phyloP scores from a whole-genome alignment of 495 filamentous ascomycete genomes.

The Saxophila tyrrhenica region DNA sequence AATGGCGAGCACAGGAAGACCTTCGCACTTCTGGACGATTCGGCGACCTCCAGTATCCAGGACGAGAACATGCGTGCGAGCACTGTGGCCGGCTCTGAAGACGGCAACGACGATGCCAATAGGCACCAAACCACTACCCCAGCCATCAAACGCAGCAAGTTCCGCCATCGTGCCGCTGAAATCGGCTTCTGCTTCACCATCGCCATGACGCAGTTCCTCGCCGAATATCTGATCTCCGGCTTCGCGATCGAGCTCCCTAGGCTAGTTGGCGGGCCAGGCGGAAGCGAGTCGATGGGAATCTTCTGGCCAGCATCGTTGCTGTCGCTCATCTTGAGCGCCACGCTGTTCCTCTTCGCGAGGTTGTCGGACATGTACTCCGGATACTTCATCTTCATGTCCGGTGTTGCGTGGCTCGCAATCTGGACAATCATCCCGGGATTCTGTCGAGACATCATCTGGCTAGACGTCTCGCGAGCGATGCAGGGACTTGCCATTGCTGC shows the following conservation, averaged over 20 bases:
- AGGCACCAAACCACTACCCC: neutral
- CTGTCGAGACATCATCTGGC: constrained; percentile 20
- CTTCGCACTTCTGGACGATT: neutral
- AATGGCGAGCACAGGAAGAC: neutral
- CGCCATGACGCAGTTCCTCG: constrained; percentile 15
- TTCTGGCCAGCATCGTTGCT: constrained; percentile 71
- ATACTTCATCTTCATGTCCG: constrained; percentile 55
- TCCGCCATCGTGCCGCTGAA: constrained; percentile 6
- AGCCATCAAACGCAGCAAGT: neutral
- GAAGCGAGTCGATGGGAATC: neutral
- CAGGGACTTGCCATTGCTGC: constrained; percentile 72
- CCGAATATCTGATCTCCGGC: constrained; percentile 77
- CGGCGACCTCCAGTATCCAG: neutral
- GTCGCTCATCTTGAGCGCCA: constrained; percentile 60
- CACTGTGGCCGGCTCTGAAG: neutral
- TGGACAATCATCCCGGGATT: constrained; percentile 69
- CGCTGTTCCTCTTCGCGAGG: constrained; percentile 67
- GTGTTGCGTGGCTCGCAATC: constrained; percentile 58
- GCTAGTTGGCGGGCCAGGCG: constrained; percentile 30
- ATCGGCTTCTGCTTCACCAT: constrained; percentile 19
- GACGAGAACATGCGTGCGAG: neutral
- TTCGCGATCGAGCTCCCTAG: constrained; percentile 74
- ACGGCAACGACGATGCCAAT: neutral
- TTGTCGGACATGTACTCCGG: constrained; percentile 47
- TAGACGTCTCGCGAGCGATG: constrained; percentile 65